Percentiles rank a stretch among this genome's conserved stretches.
Conservation (phyloP, 768 basidiomycete genomes). For the Boletus vermiculosoides region DNA sequence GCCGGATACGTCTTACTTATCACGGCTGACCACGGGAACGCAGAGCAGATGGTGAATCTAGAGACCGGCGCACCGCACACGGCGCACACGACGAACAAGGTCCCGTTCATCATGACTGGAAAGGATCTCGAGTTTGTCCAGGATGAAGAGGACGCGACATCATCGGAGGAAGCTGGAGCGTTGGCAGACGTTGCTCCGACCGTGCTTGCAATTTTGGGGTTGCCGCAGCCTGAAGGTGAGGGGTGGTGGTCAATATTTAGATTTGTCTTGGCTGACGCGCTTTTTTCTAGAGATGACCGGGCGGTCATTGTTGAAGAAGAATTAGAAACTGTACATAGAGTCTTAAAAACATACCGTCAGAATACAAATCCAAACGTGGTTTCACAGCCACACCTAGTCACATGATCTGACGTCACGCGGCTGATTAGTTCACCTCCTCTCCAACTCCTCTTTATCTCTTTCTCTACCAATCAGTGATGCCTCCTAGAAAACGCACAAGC, state of each 20-base stretch:
- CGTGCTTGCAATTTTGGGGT: conserved; percentile 72
- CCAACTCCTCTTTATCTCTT: background rate
- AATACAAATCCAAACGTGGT: no score
- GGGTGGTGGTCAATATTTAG: background rate
- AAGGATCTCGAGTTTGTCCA: conserved; percentile 52
- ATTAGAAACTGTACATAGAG: conserved; percentile 22
- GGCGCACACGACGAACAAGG: conserved; percentile 83
- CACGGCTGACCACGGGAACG: conserved; percentile 95
- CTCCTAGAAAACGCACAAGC: conserved; percentile 18
- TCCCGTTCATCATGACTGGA: conserved; percentile 87
- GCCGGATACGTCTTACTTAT: conserved; percentile 85
- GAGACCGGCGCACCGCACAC: conserved; percentile 87
- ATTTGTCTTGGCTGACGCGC: background rate
- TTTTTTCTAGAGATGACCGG: conserved; percentile 30
- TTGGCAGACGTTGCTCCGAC: conserved; percentile 92
- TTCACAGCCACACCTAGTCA: conserved; percentile 6
- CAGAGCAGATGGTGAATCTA: conserved; percentile 88
- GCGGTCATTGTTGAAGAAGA: conserved; percentile 27
- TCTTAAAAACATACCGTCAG: background rate
- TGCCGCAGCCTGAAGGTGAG: conserved; percentile 69
- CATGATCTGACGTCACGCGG: conserved; percentile 21
- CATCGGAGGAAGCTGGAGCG: conserved; percentile 64
- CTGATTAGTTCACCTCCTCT: background rate
- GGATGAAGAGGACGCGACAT: conserved; percentile 47
- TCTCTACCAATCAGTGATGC: conserved; percentile 5